Percentiles rank a stretch among this genome's conserved stretches.
Conservation (phyloP, 179 eudicot species). For the Vitellaria paradoxa region DNA sequence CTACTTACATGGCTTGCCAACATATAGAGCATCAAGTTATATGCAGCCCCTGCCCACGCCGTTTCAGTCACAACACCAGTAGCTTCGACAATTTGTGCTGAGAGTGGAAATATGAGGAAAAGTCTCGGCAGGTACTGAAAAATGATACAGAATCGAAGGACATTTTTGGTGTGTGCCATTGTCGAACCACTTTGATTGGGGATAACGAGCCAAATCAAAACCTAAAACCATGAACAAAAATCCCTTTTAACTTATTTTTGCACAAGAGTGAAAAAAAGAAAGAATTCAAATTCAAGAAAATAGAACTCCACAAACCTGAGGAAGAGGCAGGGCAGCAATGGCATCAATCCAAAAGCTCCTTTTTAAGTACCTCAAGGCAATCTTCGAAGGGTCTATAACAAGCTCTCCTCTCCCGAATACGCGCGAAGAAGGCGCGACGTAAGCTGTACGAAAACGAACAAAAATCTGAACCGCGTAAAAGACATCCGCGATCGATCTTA, state of each 20-base stretch:
- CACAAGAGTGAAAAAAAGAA: not conserved
- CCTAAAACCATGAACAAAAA: constrained; percentile 27
- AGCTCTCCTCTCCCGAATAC: constrained; percentile 81
- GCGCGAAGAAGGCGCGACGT: constrained; percentile 67
- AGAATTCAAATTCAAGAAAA: not conserved
- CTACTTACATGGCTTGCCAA: constrained; percentile 70
- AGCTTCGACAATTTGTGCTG: constrained; percentile 59
- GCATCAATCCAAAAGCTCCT: constrained; percentile 55
- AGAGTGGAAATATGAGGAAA: constrained; percentile 48
- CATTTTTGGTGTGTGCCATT: constrained; percentile 47
- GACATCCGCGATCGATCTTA: constrained; percentile 49
- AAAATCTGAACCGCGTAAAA: constrained; percentile 55
- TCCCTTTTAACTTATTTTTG: too few species aligned
- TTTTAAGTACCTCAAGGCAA: constrained; percentile 46
- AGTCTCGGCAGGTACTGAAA: constrained; percentile 62
- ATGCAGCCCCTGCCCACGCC: constrained; percentile 80
- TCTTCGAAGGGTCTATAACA: constrained; percentile 50
- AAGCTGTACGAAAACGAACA: constrained; percentile 62
- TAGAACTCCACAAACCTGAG: constrained; percentile 48
- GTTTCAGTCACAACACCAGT: constrained; percentile 67
- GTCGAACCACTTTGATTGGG: constrained; percentile 49
- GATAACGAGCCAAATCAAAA: constrained; percentile 50
- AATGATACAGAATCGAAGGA: constrained; percentile 46
- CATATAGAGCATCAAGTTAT: constrained; percentile 68
- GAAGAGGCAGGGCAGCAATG: constrained; percentile 73